Conservation (phyloP, 352 stramenopile genomes). For the Globisporangium carolinianum region DNA sequence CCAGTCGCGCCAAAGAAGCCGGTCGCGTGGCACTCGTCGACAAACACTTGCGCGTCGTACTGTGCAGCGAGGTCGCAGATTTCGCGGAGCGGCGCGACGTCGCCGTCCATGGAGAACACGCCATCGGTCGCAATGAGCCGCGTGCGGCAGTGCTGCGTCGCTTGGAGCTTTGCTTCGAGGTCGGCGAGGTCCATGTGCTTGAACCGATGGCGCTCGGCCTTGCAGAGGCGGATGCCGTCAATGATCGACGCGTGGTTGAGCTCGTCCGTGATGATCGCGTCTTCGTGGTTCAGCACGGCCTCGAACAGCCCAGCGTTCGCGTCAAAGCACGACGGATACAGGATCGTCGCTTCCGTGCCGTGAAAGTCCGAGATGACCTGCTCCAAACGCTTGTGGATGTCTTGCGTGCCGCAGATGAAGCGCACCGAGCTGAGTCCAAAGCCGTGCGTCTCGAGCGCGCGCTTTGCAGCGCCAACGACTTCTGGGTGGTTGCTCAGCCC, state of each 20-base stretch:
- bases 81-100: constrained; percentile 87
- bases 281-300: constrained; percentile 77
- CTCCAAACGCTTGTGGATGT: constrained; percentile 93
- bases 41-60: constrained; percentile 91
- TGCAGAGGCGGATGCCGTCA: constrained; percentile 91
- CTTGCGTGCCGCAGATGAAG: constrained; percentile 93
- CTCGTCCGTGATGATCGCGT: constrained; percentile 91
- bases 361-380: constrained; percentile 89
- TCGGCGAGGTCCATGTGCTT: constrained; percentile 92
- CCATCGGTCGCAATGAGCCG: constrained; percentile 91
- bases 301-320: constrained; percentile 93
- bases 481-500: constrained; percentile 86
- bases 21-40: constrained; percentile 93
- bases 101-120: constrained; percentile 95
- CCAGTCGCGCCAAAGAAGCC: constrained; percentile 91
- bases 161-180: constrained; percentile 86
- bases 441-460: constrained; percentile 77
- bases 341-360: constrained; percentile 91
- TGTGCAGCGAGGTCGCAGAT: constrained; percentile 89
- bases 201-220: constrained; percentile 90
- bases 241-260: constrained; percentile 95
- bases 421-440: constrained; percentile 90
- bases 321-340: constrained; percentile 93
- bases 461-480: constrained; percentile 79
- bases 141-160: constrained; percentile 86